These are phyloP conservation scores for Podila epicladia DNA, from an alignment of 192 early-diverging fungal species.

Conservation along the genomic window DNA sequence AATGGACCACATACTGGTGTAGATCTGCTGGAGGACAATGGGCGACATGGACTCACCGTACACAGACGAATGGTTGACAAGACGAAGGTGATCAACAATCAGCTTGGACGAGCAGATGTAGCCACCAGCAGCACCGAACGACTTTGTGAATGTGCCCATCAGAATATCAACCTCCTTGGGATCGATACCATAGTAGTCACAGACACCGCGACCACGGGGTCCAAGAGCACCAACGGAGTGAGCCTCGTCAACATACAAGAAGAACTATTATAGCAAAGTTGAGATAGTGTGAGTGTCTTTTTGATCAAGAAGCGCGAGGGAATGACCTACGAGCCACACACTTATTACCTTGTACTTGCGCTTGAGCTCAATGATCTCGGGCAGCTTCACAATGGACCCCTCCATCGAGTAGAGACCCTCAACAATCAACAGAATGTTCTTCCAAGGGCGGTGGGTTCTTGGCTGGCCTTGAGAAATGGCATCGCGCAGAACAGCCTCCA, in stretches of 20 bases:
- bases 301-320: neutral
- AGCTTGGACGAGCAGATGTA: slow-evolving; percentile 84
- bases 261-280: slow-evolving; percentile 64
- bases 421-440: slow-evolving; percentile 97
- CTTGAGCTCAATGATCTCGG: slow-evolving; percentile 88
- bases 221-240: slow-evolving; percentile 97
- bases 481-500: slow-evolving; percentile 84
- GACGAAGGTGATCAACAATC: slow-evolving; percentile 83
- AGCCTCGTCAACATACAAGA: slow-evolving; percentile 97
- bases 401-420: slow-evolving; percentile 99
- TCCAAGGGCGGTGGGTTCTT: slow-evolving; percentile 98
- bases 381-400: slow-evolving; percentile 89
- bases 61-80: slow-evolving; percentile 82
- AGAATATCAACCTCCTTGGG: slow-evolving; percentile 91
- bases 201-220: slow-evolving; percentile 92
- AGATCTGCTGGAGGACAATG: slow-evolving; percentile 90
- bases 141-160: slow-evolving; percentile 99
- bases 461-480: slow-evolving; percentile 96
- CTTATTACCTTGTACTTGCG: slow-evolving; percentile 82
- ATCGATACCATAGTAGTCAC: slow-evolving; percentile 95
- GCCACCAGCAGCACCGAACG: slow-evolving; percentile 96
- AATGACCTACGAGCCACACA: neutral
- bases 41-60: slow-evolving; percentile 93
- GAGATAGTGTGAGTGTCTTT: neutral
- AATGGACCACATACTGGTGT: slow-evolving; percentile 90